These are phyloP conservation scores for Penicillium sp. DNA, from an alignment of 2,329 filamentous ascomycete species.

Conservation along the genomic window DNA sequence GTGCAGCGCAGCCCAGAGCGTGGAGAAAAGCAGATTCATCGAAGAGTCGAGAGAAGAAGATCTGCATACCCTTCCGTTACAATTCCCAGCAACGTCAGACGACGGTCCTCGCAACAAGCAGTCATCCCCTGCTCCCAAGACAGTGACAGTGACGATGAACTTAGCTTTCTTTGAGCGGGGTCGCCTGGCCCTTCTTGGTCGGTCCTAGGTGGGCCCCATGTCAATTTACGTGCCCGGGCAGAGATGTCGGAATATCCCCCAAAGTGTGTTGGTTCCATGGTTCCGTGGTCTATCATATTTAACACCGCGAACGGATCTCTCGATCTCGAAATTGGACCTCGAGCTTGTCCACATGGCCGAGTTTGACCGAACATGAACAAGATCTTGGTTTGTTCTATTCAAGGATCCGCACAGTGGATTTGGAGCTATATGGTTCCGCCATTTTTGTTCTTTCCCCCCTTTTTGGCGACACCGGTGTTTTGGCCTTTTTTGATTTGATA, in stretches of 20 bases:
- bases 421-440: not conserved
- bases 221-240: not conserved
- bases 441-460: not conserved
- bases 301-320: slow-evolving; percentile 2
- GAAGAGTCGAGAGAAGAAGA: slow-evolving; percentile 17
- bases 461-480: not conserved
- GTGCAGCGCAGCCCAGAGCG: slow-evolving; percentile 5
- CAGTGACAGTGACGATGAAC: slow-evolving; percentile 40
- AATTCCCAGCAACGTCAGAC: not conserved
- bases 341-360: not conserved
- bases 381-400: slow-evolving; percentile 2
- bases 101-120: slow-evolving; percentile 8
- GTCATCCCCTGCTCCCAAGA: slow-evolving; percentile 31
- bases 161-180: slow-evolving; percentile 35
- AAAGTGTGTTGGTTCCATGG: not conserved
- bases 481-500: slow-evolving; percentile 16
- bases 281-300: not conserved
- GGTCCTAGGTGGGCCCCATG: not conserved
- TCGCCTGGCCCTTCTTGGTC: not conserved
- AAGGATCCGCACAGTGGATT: slow-evolving; percentile 5
- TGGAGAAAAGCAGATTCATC: slow-evolving; percentile 18
- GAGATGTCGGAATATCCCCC: not conserved
- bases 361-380: not conserved
- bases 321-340: not conserved
- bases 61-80: slow-evolving; percentile 13